Evolutionary conservation across 495 filamentous ascomycete genomes (phyloP), one percentile per base, ranked within the genome.

Genomic region (Barbatosphaeria neglecta): DNA sequence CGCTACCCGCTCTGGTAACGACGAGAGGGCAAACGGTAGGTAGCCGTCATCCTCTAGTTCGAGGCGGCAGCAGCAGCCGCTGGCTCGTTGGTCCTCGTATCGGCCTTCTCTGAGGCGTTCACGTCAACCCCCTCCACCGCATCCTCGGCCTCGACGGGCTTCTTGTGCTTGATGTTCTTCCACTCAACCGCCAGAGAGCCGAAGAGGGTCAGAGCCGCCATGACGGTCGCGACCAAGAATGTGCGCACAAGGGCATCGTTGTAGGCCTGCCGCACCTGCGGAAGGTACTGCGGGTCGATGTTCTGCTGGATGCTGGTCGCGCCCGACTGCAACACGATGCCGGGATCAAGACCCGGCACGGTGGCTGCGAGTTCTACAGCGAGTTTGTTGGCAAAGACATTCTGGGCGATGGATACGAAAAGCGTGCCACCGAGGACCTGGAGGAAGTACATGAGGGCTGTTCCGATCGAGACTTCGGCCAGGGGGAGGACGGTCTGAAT

Each of bases 81-180:
- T n/a, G n/a, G n/a, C n/a, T n/a, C n/a, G n/a, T n/a, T n/a, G n/a
- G n/a, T n/a, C n/a, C n/a, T n/a, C n/a, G n/a, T n/a, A n/a, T n/a
- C n/a, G n/a, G n/a, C n/a, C n/a, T n/a, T n/a, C n/a, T n/a, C n/a
- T n/a, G n/a, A n/a, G n/a, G n/a, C n/a, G n/a, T n/a, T n/a, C n/a
- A n/a, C n/a, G n/a, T n/a, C n/a, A n/a, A n/a, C n/a, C n/a, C n/a
- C n/a, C n/a, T n/a, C n/a, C n/a, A n/a, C n/a, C n/a, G n/a, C n/a
- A n/a, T n/a, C n/a, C n/a, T n/a, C n/a, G n/a, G n/a, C n/a, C n/a
- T n/a, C n/a, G n/a, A n/a, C n/a, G n/a, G n/a, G n/a, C 18, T 45
- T 45, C 17, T 20, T 25, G 3, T 78, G 77, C 66, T 88, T 87
- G 17, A 92, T 79, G 33, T 72, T 81, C 49, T 73, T 73, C 84